Evolutionary conservation across 1,284 basidiomycete species (phyloP), one percentile per base, ranked within the genome.

Genomic region (Cutaneotrichosporon mucoides): DNA sequence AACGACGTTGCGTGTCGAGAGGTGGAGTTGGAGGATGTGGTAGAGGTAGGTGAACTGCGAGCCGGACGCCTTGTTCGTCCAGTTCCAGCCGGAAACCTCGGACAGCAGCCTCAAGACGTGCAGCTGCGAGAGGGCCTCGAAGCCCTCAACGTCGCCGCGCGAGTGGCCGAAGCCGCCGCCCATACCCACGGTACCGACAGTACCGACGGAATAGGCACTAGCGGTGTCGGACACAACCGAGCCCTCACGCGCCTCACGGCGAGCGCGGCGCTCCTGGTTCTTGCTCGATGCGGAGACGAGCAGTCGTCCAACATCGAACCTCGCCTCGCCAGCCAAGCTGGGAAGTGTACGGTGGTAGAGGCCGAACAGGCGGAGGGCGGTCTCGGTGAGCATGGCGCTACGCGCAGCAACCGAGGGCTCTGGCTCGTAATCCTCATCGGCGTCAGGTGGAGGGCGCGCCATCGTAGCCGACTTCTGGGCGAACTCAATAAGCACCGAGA

Each of bases 251-350:
- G 71, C 72, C 50, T 76, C 73, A 16, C 72, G 64, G 13, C 68
- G 66, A 34, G 72, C 71, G 55, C 71, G 59, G 60, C 73, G 65
- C 62, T 78, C 77, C 34, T 70, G 72, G 35, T 72, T 73, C 13
- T 72, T 71, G 16, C 68, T 77, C 35, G 81, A 77, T 48, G 83
- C 81, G 54, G 81, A 84, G 53, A 82, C 80, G 16, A 94, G 77
- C 36, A 93, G 75, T 70, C 91, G 91, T 10, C 90, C 90, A 15
- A 88, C 84, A 72, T 97, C 93, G 70, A 94, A 94, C 49, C 86
- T 82, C 6, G 85, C 85, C 72, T 94, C 92, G 0, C 85, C 84
- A 0, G 89, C 85, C 4, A 90, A 78, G 5, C 83, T 81, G 0
- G 90, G 89, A 10, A 96, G 77, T 49, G 85, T 86, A 24, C 81